Percentiles rank a stretch among this genome's conserved stretches.
Evolutionary conservation across 345 rosid genomes (phyloP).

Genomic region (Rubroshorea leprosula): DNA sequence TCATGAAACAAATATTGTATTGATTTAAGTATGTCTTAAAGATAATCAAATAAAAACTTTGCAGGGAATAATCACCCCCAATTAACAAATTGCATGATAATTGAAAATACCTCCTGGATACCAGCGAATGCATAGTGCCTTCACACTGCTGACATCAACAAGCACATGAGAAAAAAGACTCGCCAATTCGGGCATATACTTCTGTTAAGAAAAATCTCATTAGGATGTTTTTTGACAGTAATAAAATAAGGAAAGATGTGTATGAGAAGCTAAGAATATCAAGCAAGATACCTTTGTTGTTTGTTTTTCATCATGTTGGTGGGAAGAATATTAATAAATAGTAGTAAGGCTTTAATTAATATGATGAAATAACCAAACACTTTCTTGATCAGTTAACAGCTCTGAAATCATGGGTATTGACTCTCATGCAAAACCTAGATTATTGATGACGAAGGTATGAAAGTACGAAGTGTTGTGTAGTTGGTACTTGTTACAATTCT

Average conservation of each 20-base stretch:
- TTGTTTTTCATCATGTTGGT: too few relatives aligned
- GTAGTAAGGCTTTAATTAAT: too few relatives aligned
- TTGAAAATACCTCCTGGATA: neutral
- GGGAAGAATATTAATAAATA: too few relatives aligned
- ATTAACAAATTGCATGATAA: neutral
- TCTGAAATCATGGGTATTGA: too few relatives aligned
- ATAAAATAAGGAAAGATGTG: neutral
- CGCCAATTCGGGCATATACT: slow-evolving; percentile 22
- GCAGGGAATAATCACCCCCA: too few relatives aligned
- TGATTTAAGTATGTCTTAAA: too few relatives aligned
- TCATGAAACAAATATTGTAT: too few relatives aligned
- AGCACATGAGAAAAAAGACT: slow-evolving; percentile 16
- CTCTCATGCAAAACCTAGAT: too few relatives aligned
- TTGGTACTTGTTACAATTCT: neutral
- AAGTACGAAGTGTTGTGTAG: slow-evolving; percentile 4
- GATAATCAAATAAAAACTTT: neutral
- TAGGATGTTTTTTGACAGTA: slow-evolving; percentile 8
- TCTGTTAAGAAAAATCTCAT: slow-evolving; percentile 39
- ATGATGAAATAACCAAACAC: too few relatives aligned
- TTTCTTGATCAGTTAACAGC: too few relatives aligned
- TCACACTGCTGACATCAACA: slow-evolving; percentile 23
- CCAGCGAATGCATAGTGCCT: slow-evolving; percentile 16
- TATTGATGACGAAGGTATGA: neutral
- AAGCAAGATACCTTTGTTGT: too few relatives aligned
- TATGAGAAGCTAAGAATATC: neutral